A percentile compares a stretch with the other conserved stretches of the same genome.
phyloP scores from a whole-genome alignment of 192 early-diverging fungal genomes.

The Rhizoclosmatium globosum region DNA sequence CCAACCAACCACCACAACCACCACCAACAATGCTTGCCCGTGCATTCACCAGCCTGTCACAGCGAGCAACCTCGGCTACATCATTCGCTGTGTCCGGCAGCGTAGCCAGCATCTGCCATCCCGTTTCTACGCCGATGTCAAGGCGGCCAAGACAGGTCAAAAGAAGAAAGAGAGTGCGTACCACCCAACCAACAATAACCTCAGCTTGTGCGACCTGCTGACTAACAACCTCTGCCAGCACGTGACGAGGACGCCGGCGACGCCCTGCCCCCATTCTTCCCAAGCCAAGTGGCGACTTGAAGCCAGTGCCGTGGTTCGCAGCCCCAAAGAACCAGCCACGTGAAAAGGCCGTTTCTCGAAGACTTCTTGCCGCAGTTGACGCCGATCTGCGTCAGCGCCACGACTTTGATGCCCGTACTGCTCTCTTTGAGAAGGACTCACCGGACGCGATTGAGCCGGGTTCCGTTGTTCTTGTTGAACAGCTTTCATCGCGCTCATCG shows the following conservation, averaged over 20 bases:
- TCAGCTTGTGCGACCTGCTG: too few species aligned
- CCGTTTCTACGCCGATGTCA: conserved; percentile 30
- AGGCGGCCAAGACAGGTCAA: conserved; percentile 40
- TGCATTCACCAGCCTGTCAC: not conserved
- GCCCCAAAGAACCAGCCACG: not conserved
- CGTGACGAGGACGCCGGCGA: conserved; percentile 41
- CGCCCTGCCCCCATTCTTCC: conserved; percentile 48
- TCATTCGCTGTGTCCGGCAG: not conserved
- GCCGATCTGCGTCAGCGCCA: conserved; percentile 52
- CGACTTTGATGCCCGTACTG: conserved; percentile 51
- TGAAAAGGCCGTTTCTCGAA: not conserved
- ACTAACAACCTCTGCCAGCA: conserved; percentile 9
- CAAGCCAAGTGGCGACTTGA: conserved; percentile 15
- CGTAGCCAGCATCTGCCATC: not conserved
- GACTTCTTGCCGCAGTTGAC: conserved; percentile 55
- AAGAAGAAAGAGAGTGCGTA: conserved; percentile 27
- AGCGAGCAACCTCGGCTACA: not conserved
- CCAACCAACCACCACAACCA: too few species aligned
- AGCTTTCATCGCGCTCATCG: conserved; percentile 50
- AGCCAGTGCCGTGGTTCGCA: not conserved
- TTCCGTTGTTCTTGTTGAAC: conserved; percentile 58
- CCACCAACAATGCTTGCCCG: not conserved
- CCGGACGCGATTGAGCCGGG: conserved; percentile 53
- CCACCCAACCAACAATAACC: not conserved
- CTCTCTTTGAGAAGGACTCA: conserved; percentile 43